Evolutionary conservation across 1,284 basidiomycete genomes (phyloP), one percentile per base, ranked within the genome.

Genomic region (Exsudoporus floridanus): DNA sequence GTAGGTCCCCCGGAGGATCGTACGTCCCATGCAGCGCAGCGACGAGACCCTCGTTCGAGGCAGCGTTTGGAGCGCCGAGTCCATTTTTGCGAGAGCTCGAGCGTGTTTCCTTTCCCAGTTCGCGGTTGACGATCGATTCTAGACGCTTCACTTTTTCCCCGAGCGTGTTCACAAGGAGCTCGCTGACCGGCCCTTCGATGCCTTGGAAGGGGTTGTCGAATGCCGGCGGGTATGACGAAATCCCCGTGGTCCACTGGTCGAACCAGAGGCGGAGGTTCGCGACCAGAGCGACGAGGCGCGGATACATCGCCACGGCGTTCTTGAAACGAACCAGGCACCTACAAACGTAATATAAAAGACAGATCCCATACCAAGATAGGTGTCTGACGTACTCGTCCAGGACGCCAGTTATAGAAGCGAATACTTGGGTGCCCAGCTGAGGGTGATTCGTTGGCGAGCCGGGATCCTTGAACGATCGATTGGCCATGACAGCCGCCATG

Each of bases 321-420:
- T 84, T 85, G 71, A 84, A 86, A 1, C 83, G 81, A 0, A 76
- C 75, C 18, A 86, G 61, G 47, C 77, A 83, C 57, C 85, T 88
- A 12, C 2, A 6, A 30, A 28, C 37, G 6, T 4, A 3, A 28
- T 3, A 18, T 54, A 1, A 52, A 30, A 23, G 5, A 36, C 0
- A 2, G 14, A 5, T 14, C 34, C 30, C 13, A 0, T 8, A 34
- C 23, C 1, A n/a, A 40, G 8, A 7, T 13, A 9, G 19, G 45
- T 7, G 37, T 19, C 1, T 5, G 6, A 65, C 80, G 39, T 59
- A 87, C 84, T 86, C 80, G 23, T 75, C 74, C 39, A 86, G 61
- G 4, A 83, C 69, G 0, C 69, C 72, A 5, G 76, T 66, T 3
- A 87, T 60, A 0, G 79, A 74, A 13, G 72, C 72, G 44, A 88